phyloP scores from a whole-genome alignment of 1,284 basidiomycete genomes.

The Puccinia novopanici region DNA sequence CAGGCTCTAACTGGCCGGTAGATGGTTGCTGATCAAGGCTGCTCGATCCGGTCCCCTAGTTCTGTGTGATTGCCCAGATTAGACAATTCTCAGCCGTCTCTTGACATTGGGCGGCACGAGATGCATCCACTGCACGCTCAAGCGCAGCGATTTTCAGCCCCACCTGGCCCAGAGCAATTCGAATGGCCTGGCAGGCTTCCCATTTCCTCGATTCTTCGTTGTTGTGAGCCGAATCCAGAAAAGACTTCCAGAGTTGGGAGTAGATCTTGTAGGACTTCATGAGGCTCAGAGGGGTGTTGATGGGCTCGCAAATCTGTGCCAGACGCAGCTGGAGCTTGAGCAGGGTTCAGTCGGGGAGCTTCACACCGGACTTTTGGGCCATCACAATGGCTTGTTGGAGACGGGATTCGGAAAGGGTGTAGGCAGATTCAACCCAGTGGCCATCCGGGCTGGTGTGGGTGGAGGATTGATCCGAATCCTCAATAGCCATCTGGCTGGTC shows the following conservation, averaged over 20 bases:
- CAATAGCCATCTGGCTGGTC: constrained; percentile 34
- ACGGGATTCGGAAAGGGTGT: constrained; percentile 55
- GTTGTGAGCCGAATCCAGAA: neutral
- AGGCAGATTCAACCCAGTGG: constrained; percentile 53
- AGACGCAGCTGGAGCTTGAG: constrained; percentile 55
- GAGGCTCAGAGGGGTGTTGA: constrained; percentile 51
- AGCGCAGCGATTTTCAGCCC: constrained; percentile 28
- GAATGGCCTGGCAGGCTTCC: constrained; percentile 30
- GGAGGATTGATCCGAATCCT: constrained; percentile 1
- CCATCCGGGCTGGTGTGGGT: constrained; percentile 3
- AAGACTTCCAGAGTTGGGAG: constrained; percentile 33
- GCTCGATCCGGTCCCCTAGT: constrained; percentile 1
- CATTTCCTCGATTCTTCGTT: constrained; percentile 17
- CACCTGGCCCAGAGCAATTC: constrained; percentile 17
- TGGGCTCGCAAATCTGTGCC: constrained; percentile 54
- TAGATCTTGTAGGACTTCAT: constrained; percentile 34
- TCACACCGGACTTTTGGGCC: constrained; percentile 47
- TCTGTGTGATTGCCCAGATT: constrained; percentile 38
- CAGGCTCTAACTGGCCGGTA: neutral
- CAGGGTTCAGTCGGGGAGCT: constrained; percentile 52
- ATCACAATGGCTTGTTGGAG: constrained; percentile 53
- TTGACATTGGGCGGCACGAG: neutral
- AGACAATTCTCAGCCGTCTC: constrained; percentile 26
- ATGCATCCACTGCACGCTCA: neutral
- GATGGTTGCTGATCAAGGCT: neutral